Evolutionary conservation across 306 rosid species (phyloP).

Genomic region (Trifolium pratense): DNA sequence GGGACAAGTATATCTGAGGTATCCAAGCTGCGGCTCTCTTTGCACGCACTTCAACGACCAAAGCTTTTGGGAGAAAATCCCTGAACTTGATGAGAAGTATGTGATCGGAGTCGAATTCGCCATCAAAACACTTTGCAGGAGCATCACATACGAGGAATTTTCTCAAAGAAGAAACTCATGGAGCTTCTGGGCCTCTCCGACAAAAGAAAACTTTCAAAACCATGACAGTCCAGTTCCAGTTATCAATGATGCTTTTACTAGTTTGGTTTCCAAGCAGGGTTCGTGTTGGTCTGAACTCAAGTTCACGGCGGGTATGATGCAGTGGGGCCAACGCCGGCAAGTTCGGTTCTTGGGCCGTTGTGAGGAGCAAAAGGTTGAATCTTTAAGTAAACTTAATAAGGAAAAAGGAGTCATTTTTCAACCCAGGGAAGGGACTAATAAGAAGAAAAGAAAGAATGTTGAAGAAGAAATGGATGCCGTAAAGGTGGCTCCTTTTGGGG

Average conservation of each 20-base stretch:
- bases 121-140: constrained; percentile 54
- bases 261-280: constrained; percentile 57
- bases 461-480: constrained; percentile 39
- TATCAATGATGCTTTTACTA: constrained; percentile 31
- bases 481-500: constrained; percentile 32
- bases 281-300: constrained; percentile 70
- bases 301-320: constrained; percentile 60
- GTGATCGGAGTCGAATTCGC: constrained; percentile 59
- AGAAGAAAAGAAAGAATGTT: constrained; percentile 41
- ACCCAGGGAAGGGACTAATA: background rate
- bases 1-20: constrained; percentile 60
- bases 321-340: constrained; percentile 82
- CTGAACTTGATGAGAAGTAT: constrained; percentile 69
- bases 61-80: constrained; percentile 53
- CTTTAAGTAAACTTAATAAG: no score
- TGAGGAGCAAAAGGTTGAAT: no score
- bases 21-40: constrained; percentile 73
- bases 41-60: constrained; percentile 54
- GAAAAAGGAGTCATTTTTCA: constrained; percentile 19
- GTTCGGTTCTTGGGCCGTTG: constrained; percentile 64
- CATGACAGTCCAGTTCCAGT: constrained; percentile 36
- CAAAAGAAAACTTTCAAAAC: constrained; percentile 29
- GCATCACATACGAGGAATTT: constrained; percentile 55
- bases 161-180: constrained; percentile 53
- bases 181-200: constrained; percentile 67